Evolutionary conservation across 345 rosid genomes (phyloP).

Genomic region (Acer negundo): DNA sequence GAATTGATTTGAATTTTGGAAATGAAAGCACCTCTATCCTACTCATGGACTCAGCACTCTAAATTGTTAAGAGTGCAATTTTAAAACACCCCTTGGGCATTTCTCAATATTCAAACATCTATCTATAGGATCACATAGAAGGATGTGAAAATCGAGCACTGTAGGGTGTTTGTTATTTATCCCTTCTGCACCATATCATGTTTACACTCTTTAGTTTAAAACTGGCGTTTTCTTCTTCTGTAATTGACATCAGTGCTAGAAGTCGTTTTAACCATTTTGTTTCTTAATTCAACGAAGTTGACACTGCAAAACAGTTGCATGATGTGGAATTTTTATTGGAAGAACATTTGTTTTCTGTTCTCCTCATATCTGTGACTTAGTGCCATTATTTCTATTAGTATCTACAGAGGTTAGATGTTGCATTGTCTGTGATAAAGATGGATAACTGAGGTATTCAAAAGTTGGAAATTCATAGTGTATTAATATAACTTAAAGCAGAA

Average conservation of each 20-base stretch:
- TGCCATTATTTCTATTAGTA: not conserved
- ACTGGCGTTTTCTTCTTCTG: not conserved
- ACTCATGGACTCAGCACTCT: not conserved
- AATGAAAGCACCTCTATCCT: not conserved
- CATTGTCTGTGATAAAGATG: not conserved
- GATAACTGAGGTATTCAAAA: not conserved
- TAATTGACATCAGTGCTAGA: not conserved
- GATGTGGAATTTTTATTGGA: not conserved
- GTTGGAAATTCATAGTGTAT: not conserved
- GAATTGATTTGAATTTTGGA: not conserved
- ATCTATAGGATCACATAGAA: not conserved
- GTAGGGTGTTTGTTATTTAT: not conserved
- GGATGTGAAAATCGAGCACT: not conserved
- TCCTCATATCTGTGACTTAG: not conserved
- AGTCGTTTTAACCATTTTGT: not conserved
- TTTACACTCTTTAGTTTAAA: not conserved
- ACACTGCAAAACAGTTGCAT: not conserved
- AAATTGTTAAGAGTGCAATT: not conserved
- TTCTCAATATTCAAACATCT: not conserved
- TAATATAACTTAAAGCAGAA: not conserved
- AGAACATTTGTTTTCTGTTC: not conserved
- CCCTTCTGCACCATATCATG: not conserved
- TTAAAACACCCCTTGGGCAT: not conserved
- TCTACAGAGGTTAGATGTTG: not conserved
- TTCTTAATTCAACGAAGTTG: not conserved